Base-by-base conservation (phyloP, 2,329 filamentous ascomycete genomes). In the Ascochyta fabae region DNA sequence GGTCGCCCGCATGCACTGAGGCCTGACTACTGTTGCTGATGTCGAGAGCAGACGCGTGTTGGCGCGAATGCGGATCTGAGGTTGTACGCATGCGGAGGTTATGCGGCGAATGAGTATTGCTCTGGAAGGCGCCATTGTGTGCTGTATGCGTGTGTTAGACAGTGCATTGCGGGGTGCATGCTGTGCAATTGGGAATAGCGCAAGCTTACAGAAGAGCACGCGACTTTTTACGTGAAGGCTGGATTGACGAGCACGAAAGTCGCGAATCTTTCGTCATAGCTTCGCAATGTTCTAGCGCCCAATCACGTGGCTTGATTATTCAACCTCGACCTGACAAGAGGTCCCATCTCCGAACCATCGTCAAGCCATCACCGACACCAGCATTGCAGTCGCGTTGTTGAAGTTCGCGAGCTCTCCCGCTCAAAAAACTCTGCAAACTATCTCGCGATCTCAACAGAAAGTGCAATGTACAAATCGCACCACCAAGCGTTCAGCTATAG, bases 91-190 rank as follows among this genome's bases (percentile, higher is more conserved):
- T 48, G 59, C 56, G 46, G 53, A 63, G 35, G 62, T 48, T 58
- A 65, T 60, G 61, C 58, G 58, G 56, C 59, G 65, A 46, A 64
- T 55, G 46, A 72, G 52, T 29, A 24, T 16, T 43, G 72, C 71
- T 68, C 72, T 65, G 15, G 71, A 75, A 23, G 72, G 72, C 55
- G 72, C 71, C 72, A 75, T 75, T 56, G 45, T 65, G 38, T 46
- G 45, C 50, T 56, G 42, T n/a, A 24, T 8, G 53, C 13, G 31
- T 48, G 50, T 60, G 26, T 60, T 48, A 53, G 40, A n/a, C 24
- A 46, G 48, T 38, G 48, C 44, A 48, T 52, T 54, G 48, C 56
- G 48, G 45, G 38, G 46, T 60, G 31, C 43, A 56, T 58, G 31
- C 10, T 38, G 36, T 23, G 6, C 40, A 19, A 36, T 48, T 27